A percentile compares a stretch with the other conserved stretches of the same genome.
phyloP scores from a whole-genome alignment of 2,329 filamentous ascomycete species.

The Myriosclerotinia duriaeana region DNA sequence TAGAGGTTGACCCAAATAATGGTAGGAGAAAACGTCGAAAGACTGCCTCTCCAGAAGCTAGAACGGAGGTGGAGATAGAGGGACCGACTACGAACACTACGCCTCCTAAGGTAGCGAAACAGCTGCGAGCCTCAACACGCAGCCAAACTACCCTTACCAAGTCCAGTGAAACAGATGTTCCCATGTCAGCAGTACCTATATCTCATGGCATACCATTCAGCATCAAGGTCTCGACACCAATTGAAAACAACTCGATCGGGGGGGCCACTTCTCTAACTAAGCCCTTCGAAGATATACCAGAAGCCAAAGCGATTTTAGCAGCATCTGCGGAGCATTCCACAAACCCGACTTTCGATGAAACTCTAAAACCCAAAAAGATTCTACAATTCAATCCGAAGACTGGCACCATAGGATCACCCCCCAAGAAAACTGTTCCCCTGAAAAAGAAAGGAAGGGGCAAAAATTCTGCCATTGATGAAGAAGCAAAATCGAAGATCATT shows the following conservation, averaged over 20 bases:
- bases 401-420: conserved; percentile 62
- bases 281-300: neutral
- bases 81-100: neutral
- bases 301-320: neutral
- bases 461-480: conserved; percentile 40
- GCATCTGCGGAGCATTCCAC: neutral
- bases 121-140: conserved; percentile 5
- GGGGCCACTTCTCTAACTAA: neutral
- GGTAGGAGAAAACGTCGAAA: conserved; percentile 48
- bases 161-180: neutral
- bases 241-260: neutral
- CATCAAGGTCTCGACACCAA: neutral
- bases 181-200: neutral
- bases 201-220: neutral
- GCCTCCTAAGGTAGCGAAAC: neutral
- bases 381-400: conserved; percentile 59
- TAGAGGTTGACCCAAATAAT: conserved; percentile 39
- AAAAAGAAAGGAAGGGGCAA: conserved; percentile 21
- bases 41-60: conserved; percentile 37
- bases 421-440: conserved; percentile 47
- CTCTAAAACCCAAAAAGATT: conserved; percentile 49
- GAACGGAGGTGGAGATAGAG: neutral
- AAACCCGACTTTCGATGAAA: conserved; percentile 2
- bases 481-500: conserved; percentile 48
- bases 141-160: neutral